Evolutionary conservation across 257 asterid genomes (phyloP), one percentile per base, ranked within the genome.

Genomic region (Solanum piurae): DNA sequence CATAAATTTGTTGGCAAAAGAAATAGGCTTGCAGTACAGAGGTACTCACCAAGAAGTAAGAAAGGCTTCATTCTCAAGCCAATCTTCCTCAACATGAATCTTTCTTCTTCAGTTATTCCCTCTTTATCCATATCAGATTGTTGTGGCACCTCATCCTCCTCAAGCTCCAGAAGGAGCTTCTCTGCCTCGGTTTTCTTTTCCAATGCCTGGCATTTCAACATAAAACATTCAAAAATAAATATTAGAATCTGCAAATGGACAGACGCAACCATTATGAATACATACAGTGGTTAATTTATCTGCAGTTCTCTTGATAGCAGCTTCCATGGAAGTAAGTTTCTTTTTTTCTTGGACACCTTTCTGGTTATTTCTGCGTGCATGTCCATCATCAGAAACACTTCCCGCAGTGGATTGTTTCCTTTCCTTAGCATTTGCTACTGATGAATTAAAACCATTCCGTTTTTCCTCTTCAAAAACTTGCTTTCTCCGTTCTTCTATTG

Each of bases 71-170:
- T 95, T 91, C 93, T 93, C 94, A 97, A 91, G 76, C 98, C 99
- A 88, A 97, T 93, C 93, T 91, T 97, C 91, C 99, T 93, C 89
- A 97, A 96, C 99, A 97, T 95, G 88, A 88, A 92, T 87, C 98
- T 94, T 93, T 97, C 99, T 92, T 97, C 99, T 95, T 96, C 96
- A 85, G 98, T 97, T 83, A 97, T 92, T 86, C 98, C 99, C 93
- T 96, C 99, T 90, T 96, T 97, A 91, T 96, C 99, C 55, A 90
- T 58, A 86, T 92, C 97, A 86, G 92, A 90, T 89, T 89, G 91
- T 89, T 93, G 93, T 62, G 93, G 88, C 80, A 76, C 92, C 92
- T 95, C 94, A 85, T 89, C 94, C 83, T 91, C 90, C 74, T 90
- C 95, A 76, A 97, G 91, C 80, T 94, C 94, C 87, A 92, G 93